Evolutionary conservation across 495 filamentous ascomycete species (phyloP).

Genomic region (Tuber indicum): DNA sequence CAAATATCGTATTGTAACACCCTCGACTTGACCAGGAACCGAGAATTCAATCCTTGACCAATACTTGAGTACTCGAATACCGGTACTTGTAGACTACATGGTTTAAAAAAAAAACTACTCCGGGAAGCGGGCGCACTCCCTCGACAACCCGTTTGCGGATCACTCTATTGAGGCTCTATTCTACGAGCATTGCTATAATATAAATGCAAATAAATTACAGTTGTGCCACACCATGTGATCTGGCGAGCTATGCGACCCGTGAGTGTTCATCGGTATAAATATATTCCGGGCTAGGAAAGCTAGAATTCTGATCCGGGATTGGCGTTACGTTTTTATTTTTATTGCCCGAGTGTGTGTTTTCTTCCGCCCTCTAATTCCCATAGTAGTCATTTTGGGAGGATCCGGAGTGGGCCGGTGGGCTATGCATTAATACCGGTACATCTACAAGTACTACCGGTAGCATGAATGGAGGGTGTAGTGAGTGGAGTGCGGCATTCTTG

Average conservation of each 20-base stretch:
- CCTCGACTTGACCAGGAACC: too few species aligned
- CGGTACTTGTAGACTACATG: too few species aligned
- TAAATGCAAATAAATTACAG: background rate
- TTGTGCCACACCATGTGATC: background rate
- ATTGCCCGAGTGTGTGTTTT: background rate
- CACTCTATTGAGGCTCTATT: background rate
- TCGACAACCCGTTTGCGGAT: background rate
- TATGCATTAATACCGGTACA: background rate
- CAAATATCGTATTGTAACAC: too few species aligned
- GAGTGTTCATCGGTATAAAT: background rate
- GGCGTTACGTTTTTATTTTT: background rate
- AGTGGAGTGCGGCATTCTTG: background rate
- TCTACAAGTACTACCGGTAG: background rate
- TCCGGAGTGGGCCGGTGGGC: background rate
- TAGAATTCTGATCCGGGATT: background rate
- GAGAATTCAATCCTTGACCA: background rate
- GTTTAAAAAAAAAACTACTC: too few species aligned
- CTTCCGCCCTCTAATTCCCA: background rate
- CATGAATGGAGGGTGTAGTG: background rate
- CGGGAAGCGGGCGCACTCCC: background rate
- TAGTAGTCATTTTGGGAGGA: background rate
- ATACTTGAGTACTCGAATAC: too few species aligned
- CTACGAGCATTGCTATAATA: background rate
- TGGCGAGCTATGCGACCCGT: background rate
- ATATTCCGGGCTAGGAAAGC: background rate